phyloP scores from a whole-genome alignment of 2,329 filamentous ascomycete genomes.

The Fusarium denticulatum region DNA sequence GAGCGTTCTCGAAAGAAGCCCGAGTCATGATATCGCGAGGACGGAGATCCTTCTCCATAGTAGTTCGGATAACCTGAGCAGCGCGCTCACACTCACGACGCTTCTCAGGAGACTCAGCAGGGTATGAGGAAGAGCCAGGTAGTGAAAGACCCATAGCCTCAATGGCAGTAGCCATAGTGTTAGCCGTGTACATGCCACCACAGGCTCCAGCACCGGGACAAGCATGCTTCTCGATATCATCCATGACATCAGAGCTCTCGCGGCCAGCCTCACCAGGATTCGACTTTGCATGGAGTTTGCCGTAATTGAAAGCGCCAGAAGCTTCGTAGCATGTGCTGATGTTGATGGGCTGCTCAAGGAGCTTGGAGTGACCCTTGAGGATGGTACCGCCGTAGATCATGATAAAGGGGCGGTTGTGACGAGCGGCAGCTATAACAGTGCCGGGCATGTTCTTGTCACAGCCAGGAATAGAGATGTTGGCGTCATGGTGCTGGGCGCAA shows the following conservation, averaged over 20 bases:
- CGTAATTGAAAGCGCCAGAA: conserved; percentile 82
- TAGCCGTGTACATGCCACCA: conserved; percentile 90
- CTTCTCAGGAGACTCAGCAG: conserved; percentile 83
- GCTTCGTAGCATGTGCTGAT: conserved; percentile 91
- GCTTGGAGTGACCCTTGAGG: conserved; percentile 81
- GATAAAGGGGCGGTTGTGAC: conserved; percentile 90
- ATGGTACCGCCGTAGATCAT: conserved; percentile 98
- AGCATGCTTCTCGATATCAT: conserved; percentile 82
- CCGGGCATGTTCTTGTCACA: conserved; percentile 99
- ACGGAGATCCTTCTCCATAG: conserved; percentile 84
- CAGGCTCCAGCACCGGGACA: conserved; percentile 74
- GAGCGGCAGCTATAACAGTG: conserved; percentile 87
- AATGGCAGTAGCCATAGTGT: conserved; percentile 90
- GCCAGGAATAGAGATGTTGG: conserved; percentile 90
- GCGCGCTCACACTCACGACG: conserved; percentile 86
- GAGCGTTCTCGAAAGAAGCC: conserved; percentile 84
- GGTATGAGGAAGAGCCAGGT: conserved; percentile 85
- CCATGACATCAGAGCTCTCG: conserved; percentile 80
- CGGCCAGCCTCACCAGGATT: conserved; percentile 69
- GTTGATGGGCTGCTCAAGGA: conserved; percentile 83
- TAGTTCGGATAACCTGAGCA: conserved; percentile 79
- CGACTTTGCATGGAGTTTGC: conserved; percentile 76
- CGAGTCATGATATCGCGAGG: conserved; percentile 84
- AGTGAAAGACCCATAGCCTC: conserved; percentile 89
- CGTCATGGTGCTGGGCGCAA: conserved; percentile 90